Evolutionary conservation across 139 green algal genomes (phyloP), one percentile per base, ranked within the genome.

Genomic region (Nannochloris sp.): DNA sequence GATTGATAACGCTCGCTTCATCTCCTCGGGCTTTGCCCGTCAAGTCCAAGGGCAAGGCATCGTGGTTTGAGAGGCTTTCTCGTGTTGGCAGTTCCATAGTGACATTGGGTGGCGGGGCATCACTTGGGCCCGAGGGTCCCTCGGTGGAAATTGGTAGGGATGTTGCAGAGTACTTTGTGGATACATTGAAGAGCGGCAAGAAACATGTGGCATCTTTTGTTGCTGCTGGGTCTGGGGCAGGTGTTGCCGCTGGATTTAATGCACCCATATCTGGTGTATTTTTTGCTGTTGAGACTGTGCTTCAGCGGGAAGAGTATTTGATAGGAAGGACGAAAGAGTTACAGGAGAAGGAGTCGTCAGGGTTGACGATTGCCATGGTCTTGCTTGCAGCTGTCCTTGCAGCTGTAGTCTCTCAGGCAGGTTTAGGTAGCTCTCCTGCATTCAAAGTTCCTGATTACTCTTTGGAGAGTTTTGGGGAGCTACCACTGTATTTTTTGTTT

Each of bases 191-290:
- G 31, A 81, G 60, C 73, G 15, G 15, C 7, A 68, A 75, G 34
- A 70, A 68, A 1, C 71, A 83, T 55, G 80, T 90, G 67, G 53
- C 77, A 8, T 56, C 78, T 1, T 77, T 97, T 1, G 37, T 96
- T 2, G 91, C 91, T 5, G 91, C 89, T 18, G 91, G 91, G 12
- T 83, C 86, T 3, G 90, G 87, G 2, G 90, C 90, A 71, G 88
- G 88, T 58, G 81, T 95, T 10, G 87, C 88, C 9, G 89, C 91
- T 0, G 92, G 90, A 8, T 98, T 98, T 77, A 94, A 96, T 67
- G 92, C 92, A 1, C 88, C 92, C 0, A 89, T 96, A 7, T 73
- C 85, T 3, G 91, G 89, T 5, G 86, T 92, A 1, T 91, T 98
- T 60, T 98, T 97, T 66, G 92, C 90, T 8, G 78, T 97, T 4